These are phyloP conservation scores for Pholiota microspora DNA, from an alignment of 768 basidiomycete species.

Conservation along the genomic window DNA sequence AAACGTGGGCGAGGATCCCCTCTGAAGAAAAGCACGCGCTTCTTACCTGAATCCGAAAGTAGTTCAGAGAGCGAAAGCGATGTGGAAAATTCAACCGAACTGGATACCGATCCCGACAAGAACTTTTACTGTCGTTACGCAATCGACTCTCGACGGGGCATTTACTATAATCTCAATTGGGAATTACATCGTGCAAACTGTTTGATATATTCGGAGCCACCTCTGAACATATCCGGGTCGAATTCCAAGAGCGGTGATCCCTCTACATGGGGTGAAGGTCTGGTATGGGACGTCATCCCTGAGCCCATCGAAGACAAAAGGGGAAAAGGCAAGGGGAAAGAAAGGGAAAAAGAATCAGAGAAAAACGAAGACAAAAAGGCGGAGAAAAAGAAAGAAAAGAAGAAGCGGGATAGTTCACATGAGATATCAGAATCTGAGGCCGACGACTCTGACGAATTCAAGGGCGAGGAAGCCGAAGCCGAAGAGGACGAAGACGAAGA, in stretches of 20 bases:
- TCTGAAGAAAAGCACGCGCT: conserved; percentile 21
- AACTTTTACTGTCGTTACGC: conserved; percentile 59
- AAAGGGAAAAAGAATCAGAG: conserved; percentile 5
- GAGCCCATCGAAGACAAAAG: conserved; percentile 6
- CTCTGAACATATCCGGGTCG: conserved; percentile 24
- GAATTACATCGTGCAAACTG: conserved; percentile 41
- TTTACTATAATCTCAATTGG: conserved; percentile 68
- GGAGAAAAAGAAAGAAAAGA: conserved; percentile 5
- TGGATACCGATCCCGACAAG: conserved; percentile 19
- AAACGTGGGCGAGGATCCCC: conserved; percentile 16
- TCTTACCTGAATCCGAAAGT: conserved; percentile 10
- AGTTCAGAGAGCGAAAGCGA: conserved; percentile 20
- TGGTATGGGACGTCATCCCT: conserved; percentile 42
- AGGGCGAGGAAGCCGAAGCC: conserved; percentile 21
- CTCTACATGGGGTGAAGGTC: conserved; percentile 35
- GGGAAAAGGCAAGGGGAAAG: not conserved
- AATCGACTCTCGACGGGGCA: conserved; percentile 52
- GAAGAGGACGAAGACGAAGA: conserved; percentile 27
- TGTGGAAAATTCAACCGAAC: conserved; percentile 18
- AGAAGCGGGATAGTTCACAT: conserved; percentile 8
- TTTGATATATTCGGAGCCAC: conserved; percentile 23
- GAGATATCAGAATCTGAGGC: conserved; percentile 28
- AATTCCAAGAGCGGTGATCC: conserved; percentile 20
- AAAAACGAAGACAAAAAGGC: conserved; percentile 23
- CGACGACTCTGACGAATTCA: conserved; percentile 25